Evolutionary conservation across 176 grass and related monocot species (phyloP), one percentile per base, ranked within the genome.

Genomic region (Pontederia paniculata): DNA sequence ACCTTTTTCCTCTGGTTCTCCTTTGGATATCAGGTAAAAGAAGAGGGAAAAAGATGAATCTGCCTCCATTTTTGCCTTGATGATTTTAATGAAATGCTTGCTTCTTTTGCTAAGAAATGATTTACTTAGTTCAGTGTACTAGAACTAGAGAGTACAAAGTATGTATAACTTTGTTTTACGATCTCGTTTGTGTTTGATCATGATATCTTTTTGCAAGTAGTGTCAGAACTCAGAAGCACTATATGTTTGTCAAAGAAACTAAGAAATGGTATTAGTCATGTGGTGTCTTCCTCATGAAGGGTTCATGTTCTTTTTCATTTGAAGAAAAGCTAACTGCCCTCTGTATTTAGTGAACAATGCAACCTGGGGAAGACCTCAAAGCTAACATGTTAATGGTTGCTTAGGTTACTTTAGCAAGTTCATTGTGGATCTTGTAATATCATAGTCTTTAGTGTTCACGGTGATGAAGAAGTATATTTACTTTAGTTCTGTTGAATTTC

Each of bases 251-350:
- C 44, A 70, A 48, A 23, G 22, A 70, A 47, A 16, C 59, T 70
- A 15, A 77, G n/a, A n/a, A 9, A 57, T 70, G 48, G 57, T 70
- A 54, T 47, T 9, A 63, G 14, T 28, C 69, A 63, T 48, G 14
- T 11, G 10, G 45, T 58, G 46, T 46, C n/a, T 62, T 58, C 25
- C 23, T 76, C 52, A 45, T 76, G 28, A 68, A 5, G n/a, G 44
- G 52, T 46, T 77, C 50, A 37, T 45, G 23, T 77, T 77, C 37
- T 57, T 77, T 77, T n/a, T 12, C 45, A 50, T 54, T 70, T 41
- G 42, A 22, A 49, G 42, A 60, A 45, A 18, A 59, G 21, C 44
- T n/a, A 17, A 20, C 28, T 17, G 16, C 44, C 41, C 62, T 21
- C 57, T n/a, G 60, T 42, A 47, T 25, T 72, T 51, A 50, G 50